These are phyloP conservation scores for Lepidium aucheri DNA, from an alignment of 345 rosid species.

Conservation along the genomic window DNA sequence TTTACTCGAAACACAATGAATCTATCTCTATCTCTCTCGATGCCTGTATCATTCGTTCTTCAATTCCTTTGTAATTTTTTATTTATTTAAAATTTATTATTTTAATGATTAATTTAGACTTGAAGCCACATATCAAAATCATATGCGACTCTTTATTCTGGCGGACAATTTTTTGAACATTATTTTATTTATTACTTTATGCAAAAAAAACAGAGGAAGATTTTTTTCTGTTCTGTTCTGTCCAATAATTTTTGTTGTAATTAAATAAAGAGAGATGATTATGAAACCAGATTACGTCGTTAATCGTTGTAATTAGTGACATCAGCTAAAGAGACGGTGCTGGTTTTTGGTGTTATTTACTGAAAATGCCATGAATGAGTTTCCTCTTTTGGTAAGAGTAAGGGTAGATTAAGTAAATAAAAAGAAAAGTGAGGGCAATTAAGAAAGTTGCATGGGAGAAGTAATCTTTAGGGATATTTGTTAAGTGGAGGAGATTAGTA, in stretches of 20 bases:
- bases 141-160: constrained; percentile 20
- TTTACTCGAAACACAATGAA: constrained; percentile 14
- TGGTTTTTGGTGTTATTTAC: constrained; percentile 13
- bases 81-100: neutral
- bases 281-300: constrained; percentile 12
- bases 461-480: neutral
- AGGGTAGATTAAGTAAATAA: constrained; percentile 3
- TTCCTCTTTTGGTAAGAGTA: neutral
- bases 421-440: neutral
- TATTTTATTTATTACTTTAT: constrained; percentile 9
- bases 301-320: constrained; percentile 1
- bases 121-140: constrained; percentile 17
- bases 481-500: constrained; percentile 15
- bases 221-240: neutral
- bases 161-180: constrained; percentile 16
- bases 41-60: constrained; percentile 15
- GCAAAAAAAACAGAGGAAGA: neutral
- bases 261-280: neutral
- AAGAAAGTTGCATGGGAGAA: constrained; percentile 19
- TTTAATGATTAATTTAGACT: neutral
- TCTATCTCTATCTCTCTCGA: neutral
- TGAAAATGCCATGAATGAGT: neutral
- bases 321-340: neutral
- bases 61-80: neutral
- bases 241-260: neutral